Percentiles rank a stretch among this genome's conserved stretches.
phyloP scores from a whole-genome alignment of 1,139 yeast species.

The Hemisphaericaspora xylofermentans region DNA sequence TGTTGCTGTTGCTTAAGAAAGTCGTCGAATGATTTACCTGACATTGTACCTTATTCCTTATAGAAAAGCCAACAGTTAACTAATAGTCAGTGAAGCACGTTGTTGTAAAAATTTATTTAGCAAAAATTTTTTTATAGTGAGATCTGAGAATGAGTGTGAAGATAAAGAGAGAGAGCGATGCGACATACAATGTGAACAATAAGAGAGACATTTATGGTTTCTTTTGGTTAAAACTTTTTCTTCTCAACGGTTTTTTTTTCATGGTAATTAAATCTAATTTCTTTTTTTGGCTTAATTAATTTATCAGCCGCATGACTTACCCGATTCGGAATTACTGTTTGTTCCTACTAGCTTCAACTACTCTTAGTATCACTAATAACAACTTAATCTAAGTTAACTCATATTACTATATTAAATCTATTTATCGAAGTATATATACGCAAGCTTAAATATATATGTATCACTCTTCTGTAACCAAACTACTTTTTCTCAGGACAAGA shows the following conservation, averaged over 20 bases:
- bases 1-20: conserved; percentile 28
- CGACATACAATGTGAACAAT: too few species aligned
- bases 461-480: neutral
- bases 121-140: neutral
- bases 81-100: too few species aligned
- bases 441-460: neutral
- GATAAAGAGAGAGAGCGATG: too few species aligned
- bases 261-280: too few species aligned
- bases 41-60: conserved; percentile 15
- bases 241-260: neutral
- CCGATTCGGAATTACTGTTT: neutral
- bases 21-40: conserved; percentile 27
- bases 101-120: too few species aligned
- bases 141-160: too few species aligned
- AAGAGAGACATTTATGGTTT: neutral
- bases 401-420: neutral
- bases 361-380: neutral
- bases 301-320: neutral
- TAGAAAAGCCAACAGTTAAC: neutral
- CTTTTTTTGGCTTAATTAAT: too few species aligned
- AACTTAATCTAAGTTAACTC: neutral
- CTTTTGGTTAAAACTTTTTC: neutral
- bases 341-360: neutral
- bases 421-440: neutral
- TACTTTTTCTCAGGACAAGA: conserved; percentile 11